Conservation (phyloP, 768 basidiomycete species). For the Pholiota molesta region DNA sequence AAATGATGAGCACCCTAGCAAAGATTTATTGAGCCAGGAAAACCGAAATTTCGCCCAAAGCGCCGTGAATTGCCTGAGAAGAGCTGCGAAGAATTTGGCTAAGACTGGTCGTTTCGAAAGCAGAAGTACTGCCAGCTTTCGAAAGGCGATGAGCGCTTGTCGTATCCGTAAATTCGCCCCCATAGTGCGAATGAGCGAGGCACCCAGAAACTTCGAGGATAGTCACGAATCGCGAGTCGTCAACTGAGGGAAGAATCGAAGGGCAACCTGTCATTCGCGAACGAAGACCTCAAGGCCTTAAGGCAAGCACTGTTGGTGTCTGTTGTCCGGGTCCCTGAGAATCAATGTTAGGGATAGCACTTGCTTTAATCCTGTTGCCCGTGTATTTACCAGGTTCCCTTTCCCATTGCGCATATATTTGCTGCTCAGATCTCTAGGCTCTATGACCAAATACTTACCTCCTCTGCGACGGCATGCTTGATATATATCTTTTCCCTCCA, state of each 20-base stretch:
- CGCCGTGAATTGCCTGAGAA: background rate
- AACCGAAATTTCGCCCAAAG: background rate
- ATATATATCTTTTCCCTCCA: too few species aligned
- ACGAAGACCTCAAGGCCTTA: background rate
- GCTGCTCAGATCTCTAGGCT: background rate
- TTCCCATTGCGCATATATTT: background rate
- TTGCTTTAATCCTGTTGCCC: too few species aligned
- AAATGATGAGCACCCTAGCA: too few species aligned
- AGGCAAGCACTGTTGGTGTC: background rate
- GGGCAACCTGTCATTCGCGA: background rate
- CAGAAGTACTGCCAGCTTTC: background rate
- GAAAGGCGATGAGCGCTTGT: background rate
- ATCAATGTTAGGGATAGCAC: background rate
- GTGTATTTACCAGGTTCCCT: too few species aligned
- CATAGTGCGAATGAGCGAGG: background rate
- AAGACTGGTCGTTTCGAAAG: background rate
- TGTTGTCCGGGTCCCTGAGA: background rate
- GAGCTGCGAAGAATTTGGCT: background rate
- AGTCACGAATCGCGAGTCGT: background rate
- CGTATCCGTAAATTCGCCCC: background rate
- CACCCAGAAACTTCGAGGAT: background rate
- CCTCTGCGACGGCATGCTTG: too few species aligned
- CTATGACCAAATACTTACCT: too few species aligned
- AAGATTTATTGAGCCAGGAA: background rate
- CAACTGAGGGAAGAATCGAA: background rate